Conservation (phyloP, 768 basidiomycete species). For the Lactarius quietus region DNA sequence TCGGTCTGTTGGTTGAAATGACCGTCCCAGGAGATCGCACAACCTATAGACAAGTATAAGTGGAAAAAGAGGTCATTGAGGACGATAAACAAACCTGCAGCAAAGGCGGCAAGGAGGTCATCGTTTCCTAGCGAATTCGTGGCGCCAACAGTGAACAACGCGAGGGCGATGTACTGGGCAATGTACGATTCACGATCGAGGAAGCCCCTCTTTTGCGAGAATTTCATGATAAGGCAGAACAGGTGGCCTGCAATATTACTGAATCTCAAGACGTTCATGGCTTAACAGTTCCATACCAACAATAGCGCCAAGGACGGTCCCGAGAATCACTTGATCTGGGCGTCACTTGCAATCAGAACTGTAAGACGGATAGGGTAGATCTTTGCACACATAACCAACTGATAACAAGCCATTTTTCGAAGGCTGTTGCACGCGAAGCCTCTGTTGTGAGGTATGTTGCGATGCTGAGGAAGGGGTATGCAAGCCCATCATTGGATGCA, state of each 20-base stretch:
- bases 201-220: constrained; percentile 56
- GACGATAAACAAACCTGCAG: constrained; percentile 50
- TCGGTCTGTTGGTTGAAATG: constrained; percentile 78
- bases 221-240: constrained; percentile 72
- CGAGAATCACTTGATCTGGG: constrained; percentile 77
- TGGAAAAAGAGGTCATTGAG: not conserved
- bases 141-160: constrained; percentile 74
- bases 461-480: constrained; percentile 87
- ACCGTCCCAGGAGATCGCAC: constrained; percentile 90
- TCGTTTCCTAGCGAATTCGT: constrained; percentile 79
- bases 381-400: constrained; percentile 69
- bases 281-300: constrained; percentile 33
- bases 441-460: constrained; percentile 85
- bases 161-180: constrained; percentile 74
- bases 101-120: constrained; percentile 87
- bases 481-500: constrained; percentile 93
- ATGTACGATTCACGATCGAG: constrained; percentile 85
- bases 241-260: constrained; percentile 43
- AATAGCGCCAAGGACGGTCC: constrained; percentile 62
- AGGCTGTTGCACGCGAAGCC: constrained; percentile 52
- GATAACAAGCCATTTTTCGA: constrained; percentile 82
- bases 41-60: constrained; percentile 47
- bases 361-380: constrained; percentile 5
- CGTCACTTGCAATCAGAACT: not conserved
- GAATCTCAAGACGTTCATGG: not conserved